Base-by-base conservation (phyloP, 2,329 filamentous ascomycete species). In the Lachnellula subtilissima region DNA sequence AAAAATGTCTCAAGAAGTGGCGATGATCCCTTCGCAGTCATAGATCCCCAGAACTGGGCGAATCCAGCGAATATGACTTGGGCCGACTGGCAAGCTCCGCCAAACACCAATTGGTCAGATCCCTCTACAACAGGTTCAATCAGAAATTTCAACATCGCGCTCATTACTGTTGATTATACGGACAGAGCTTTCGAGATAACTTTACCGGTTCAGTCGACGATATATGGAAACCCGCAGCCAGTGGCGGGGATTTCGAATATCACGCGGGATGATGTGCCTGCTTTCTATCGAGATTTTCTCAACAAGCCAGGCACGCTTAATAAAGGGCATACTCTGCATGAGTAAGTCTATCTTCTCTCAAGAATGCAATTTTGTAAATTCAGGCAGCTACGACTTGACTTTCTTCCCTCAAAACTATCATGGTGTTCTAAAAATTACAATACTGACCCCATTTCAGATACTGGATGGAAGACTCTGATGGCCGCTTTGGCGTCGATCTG, bases 101-200 rank as follows among this genome's bases (percentile, higher is more conserved):
- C 58, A 47, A 46, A 53, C 9, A 60, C 58, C 6, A 54, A 55
- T 22, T 60, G 58, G 58, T 45, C 55, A 6, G 48, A 60, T 36
- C 52, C 55, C 5, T 49, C 42, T 22, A 42, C 17, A n/a, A 52
- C n/a, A 56, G 58, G 58, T 14, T 53, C 58, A 15, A 50, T 40
- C n/a, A 50, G 55, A 12, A 58, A 58, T 37, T 60, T 60, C 53
- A 60, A 60, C 28, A 58, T 60, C n/a, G 58, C 58, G 12, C 53
- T 60, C 2, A 49, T 60, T 32, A 39, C 51, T 15, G 53, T 60
- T 14, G 58, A 60, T 23, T 58, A 58, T 23, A 12, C 47, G 12
- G 58, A 58, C 28, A 42, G 25, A 9, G 42, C 55, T 8, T 60
- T 60, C 39, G 48, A 48, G 2, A 56, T 58, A 12, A 55, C 55